Conservation (phyloP, 257 asterid genomes). For the Solanum virginianum region DNA sequence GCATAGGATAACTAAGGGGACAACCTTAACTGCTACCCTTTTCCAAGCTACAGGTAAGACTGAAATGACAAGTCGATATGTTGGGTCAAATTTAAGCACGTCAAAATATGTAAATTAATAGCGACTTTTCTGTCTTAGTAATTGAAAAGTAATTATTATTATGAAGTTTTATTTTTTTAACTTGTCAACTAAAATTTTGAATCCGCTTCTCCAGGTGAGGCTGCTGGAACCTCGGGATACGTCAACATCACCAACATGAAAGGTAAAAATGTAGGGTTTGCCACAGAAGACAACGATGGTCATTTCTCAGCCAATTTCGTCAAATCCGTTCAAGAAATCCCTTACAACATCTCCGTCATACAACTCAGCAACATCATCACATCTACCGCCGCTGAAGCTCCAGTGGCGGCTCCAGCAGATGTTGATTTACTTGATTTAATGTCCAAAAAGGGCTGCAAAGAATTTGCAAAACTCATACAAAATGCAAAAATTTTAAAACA, state of each 20-base stretch:
- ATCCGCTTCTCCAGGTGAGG: constrained; percentile 35
- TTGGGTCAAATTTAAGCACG: not conserved
- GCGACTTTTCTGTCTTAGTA: not conserved
- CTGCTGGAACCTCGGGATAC: constrained; percentile 79
- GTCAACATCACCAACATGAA: constrained; percentile 68
- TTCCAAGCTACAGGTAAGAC: constrained; percentile 84
- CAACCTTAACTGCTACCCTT: constrained; percentile 80
- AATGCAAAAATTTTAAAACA: constrained; percentile 36
- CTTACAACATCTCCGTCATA: constrained; percentile 53
- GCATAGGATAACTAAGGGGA: constrained; percentile 64
- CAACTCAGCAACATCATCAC: constrained; percentile 48
- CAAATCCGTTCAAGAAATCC: constrained; percentile 45
- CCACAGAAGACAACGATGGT: constrained; percentile 38
- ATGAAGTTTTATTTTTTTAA: not conserved
- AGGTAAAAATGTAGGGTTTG: constrained; percentile 68
- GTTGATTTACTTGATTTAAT: constrained; percentile 46
- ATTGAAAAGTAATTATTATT: not conserved
- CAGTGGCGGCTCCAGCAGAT: constrained; percentile 39
- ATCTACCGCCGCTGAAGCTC: constrained; percentile 80
- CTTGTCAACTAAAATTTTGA: not conserved
- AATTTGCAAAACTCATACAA: constrained; percentile 45
- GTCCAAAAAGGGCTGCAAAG: constrained; percentile 71
- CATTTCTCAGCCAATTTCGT: constrained; percentile 36
- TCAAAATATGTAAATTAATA: not conserved
- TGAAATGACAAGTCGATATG: not conserved